phyloP scores from a whole-genome alignment of 2,329 filamentous ascomycete species.

The Stagonosporopsis tanaceti region DNA sequence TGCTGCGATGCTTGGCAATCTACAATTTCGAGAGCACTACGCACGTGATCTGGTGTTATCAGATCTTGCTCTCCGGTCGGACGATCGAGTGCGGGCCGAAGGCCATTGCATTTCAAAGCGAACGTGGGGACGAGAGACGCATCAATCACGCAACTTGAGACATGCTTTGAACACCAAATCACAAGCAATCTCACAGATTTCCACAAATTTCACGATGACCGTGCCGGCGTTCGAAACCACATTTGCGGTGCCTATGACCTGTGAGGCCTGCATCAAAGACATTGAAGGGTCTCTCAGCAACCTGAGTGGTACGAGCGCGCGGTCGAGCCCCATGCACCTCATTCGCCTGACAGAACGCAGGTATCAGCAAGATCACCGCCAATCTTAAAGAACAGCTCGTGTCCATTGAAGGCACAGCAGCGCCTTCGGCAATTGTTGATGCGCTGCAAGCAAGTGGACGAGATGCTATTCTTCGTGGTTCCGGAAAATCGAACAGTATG shows the following conservation, averaged over 20 bases:
- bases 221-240: slow-evolving; percentile 71
- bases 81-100: slow-evolving; percentile 18
- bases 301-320: slow-evolving; percentile 65
- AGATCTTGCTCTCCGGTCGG: slow-evolving; percentile 15
- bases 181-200: neutral
- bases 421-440: slow-evolving; percentile 87
- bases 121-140: slow-evolving; percentile 24
- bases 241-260: slow-evolving; percentile 93
- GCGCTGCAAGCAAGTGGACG: slow-evolving; percentile 89
- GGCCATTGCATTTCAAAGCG: slow-evolving; percentile 48
- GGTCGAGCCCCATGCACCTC: slow-evolving; percentile 29
- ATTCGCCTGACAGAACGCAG: slow-evolving; percentile 54
- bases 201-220: slow-evolving; percentile 32
- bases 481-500: slow-evolving; percentile 83
- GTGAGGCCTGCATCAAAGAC: slow-evolving; percentile 86
- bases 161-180: neutral
- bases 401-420: slow-evolving; percentile 85
- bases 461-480: slow-evolving; percentile 92
- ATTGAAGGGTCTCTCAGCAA: slow-evolving; percentile 81
- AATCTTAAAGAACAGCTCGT: slow-evolving; percentile 85
- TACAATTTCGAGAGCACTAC: slow-evolving; percentile 9
- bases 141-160: slow-evolving; percentile 15
- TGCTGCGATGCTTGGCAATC: slow-evolving; percentile 11
- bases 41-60: slow-evolving; percentile 8
- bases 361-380: slow-evolving; percentile 83